Base-by-base conservation (phyloP, 2,329 filamentous ascomycete species). In the Hysterium pulicare region DNA sequence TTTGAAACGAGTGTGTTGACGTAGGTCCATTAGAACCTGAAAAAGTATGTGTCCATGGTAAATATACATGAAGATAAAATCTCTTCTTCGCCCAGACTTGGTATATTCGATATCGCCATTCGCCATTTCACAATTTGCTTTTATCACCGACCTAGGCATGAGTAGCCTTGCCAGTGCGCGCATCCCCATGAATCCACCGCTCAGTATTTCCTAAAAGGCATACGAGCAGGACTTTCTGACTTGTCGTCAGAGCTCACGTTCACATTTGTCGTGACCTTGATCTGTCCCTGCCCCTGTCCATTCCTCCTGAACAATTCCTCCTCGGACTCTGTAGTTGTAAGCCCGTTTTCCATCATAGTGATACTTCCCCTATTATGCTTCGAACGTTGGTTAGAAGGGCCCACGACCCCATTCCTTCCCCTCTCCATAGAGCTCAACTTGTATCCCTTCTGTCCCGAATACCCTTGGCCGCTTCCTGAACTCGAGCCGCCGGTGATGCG, bases 231-330 rank as follows among this genome's bases (percentile, higher is more conserved):
- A n/a, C n/a, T n/a, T n/a, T n/a, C n/a, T n/a, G n/a, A n/a, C n/a
- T n/a, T n/a, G n/a, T n/a, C n/a, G n/a, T 28, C 24, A 7, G 24
- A 28, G 8, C 13, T 7, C 24, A 47, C 36, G 13, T 43, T 16
- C 19, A 48, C 40, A 31, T 46, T 35, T 11, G 35, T 48, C 28
- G 43, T 48, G 6, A 48, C 43, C 32, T 48, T 38, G 22, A 48
- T 48, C 10, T 19, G 30, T 8, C 39, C 22, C 16, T 23, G 17
- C n/a, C n/a, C n/a, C n/a, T n/a, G n/a, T n/a, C n/a, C n/a, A 28
- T 28, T 28, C 19, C 19, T 22, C 13, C 38, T 48, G 32, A 45
- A 51, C 4, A 53, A 23, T 33, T 53, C 48, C 39, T 56, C 51
- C 21, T 56, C 46, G 9, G 46, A 49, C 35, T 50, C 49, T 1